Evolutionary conservation across 2,329 filamentous ascomycete species (phyloP).

Genomic region (Beauveria pseudobassiana): DNA sequence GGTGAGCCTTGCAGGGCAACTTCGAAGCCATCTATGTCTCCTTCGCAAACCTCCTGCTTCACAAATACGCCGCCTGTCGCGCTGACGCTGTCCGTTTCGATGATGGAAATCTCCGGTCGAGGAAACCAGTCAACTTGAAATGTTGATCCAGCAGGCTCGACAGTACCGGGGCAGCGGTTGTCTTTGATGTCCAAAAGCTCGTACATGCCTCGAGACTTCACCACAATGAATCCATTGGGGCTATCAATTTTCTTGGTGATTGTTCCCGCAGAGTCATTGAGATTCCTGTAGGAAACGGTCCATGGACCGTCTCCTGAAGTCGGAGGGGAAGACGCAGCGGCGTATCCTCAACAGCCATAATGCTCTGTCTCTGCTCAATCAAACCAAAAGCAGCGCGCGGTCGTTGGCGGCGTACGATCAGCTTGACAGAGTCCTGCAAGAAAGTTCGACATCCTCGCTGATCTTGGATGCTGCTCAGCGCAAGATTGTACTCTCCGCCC

Average conservation of each 20-base stretch:
- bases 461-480: slow-evolving; percentile 80
- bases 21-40: slow-evolving; percentile 85
- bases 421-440: slow-evolving; percentile 75
- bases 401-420: slow-evolving; percentile 80
- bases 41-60: slow-evolving; percentile 85
- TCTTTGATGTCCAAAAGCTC: slow-evolving; percentile 73
- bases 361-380: slow-evolving; percentile 69
- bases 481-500: slow-evolving; percentile 85
- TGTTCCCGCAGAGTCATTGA: slow-evolving; percentile 42
- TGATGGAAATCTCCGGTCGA: slow-evolving; percentile 63
- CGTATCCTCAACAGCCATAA: slow-evolving; percentile 70
- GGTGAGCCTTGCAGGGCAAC: slow-evolving; percentile 69
- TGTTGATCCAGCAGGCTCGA: slow-evolving; percentile 63
- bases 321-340: slow-evolving; percentile 70
- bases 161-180: slow-evolving; percentile 69
- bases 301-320: slow-evolving; percentile 77
- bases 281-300: slow-evolving; percentile 68
- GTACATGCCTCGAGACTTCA: slow-evolving; percentile 65
- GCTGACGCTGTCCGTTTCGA: slow-evolving; percentile 55
- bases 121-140: slow-evolving; percentile 85
- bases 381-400: slow-evolving; percentile 81
- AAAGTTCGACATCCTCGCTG: slow-evolving; percentile 78
- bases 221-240: slow-evolving; percentile 61
- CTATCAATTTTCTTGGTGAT: slow-evolving; percentile 41
- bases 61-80: slow-evolving; percentile 49